Base-by-base conservation (phyloP, 1,139 yeast genomes). In the Yamadazyma buinensis region DNA sequence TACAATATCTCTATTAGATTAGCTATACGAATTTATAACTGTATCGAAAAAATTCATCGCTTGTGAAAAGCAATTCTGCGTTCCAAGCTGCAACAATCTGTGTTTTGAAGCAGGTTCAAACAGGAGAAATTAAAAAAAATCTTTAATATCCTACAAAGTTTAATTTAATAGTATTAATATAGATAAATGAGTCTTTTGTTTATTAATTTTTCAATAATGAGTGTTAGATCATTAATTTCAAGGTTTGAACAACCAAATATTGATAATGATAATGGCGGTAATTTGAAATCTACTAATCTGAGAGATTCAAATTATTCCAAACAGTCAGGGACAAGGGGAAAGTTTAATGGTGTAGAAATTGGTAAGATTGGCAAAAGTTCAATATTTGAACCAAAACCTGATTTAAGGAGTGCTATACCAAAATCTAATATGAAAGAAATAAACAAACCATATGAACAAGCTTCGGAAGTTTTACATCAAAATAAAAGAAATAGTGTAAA, bases 201-300 rank as follows among this genome's bases (percentile, higher is more conserved):
- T 5, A 17, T 17, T 17, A 17, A 17, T 17, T 5, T 17, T 7
- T 17, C 7, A 7, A 17, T 5, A 5, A 32, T 32, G 35, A 15
- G 30, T 23, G 35, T 32, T 23, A 26, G 28, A 20, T 26, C 30
- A 9, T 28, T 32, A 19, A 32, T 32, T 7, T 23, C 31, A 21
- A 26, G 22, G 22, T 32, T 32, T 18, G 35, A 32, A 20, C 23
- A 17, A 17, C 19, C 19, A 17, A 17, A 17, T 17, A 17, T 23
- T 4, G 29, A 9, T 17, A 12, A 19, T 5, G 7, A 17, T 17
- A 17, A 17, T 17, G 19, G 19, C 7, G 7, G 7, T 17, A 17
- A 17, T 17, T 7, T 17, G 5, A 17, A 17, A 5, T 17, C 19
- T 5, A 17, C 19, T 7, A 17, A 17, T 5, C 19, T 7, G 7